Base-by-base conservation (phyloP, 1,284 basidiomycete genomes). In the Cutaneotrichosporon arboriforme region DNA sequence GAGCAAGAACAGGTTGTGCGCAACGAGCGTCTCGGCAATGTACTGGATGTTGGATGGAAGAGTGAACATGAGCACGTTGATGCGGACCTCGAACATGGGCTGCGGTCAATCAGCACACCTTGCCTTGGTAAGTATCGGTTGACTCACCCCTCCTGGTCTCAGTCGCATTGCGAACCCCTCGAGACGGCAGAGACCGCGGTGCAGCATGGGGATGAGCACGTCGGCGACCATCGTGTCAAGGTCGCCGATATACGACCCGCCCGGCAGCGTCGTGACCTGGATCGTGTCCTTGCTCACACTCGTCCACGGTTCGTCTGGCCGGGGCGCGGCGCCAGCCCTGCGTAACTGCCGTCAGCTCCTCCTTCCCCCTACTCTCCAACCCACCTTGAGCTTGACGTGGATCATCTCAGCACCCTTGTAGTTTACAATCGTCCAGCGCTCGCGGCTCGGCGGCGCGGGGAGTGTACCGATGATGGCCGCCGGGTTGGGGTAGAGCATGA, bases 1-100 rank as follows among this genome's bases (percentile, higher is more conserved):
- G 63, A 91, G 85, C 46, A 97, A 82, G 54, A 86, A 79, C 15
- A 94, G 77, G 43, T 81, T 81, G 53, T 81, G 80, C 51, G 82
- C 78, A 12, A 82, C 80, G 44, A 98, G 80, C 63, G 84, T 85
- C 60, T 84, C 80, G 51, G 87, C 84, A 60, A 98, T 85, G 53
- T 86, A 83, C 17, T 80, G 76, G 57, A 97, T 85, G 72, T 96
- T 92, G 35, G 89, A 87, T 62, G 92, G 92, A 5, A 90, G 87
- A 13, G 91, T 93, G 73, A 90, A 96, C 26, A 97, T 82, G 31
- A 97, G 81, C 68, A 97, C 80, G 68, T 88, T 86, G 41, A 97
- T 78, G 22, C 86, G 83, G 40, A 69, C 62, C 36, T 68, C 65
- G 59, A 68, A 72, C 48, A 61, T 63, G 12, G 58, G 60, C 61